Conservation (phyloP, 169 alveolate species). For the Besnoitia besnoiti region DNA sequence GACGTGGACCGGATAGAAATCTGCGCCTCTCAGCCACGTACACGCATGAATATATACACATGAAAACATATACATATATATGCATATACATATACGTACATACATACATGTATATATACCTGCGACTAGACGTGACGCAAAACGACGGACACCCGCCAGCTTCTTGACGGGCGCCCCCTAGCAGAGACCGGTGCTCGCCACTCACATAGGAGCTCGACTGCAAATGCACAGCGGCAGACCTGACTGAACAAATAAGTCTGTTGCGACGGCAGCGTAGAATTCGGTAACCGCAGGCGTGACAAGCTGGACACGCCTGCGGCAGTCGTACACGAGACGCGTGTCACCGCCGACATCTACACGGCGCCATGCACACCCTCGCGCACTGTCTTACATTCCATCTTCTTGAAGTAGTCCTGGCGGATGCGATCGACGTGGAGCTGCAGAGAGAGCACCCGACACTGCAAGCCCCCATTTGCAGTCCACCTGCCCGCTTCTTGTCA, state of each 20-base stretch:
- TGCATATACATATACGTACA: not conserved
- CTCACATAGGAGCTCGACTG: too few relatives aligned
- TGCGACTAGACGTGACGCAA: not conserved
- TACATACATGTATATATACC: too few relatives aligned
- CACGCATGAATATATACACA: not conserved
- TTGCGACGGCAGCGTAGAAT: too few relatives aligned
- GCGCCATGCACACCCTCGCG: not conserved
- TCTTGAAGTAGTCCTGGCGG: constrained; percentile 89
- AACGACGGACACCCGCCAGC: not conserved
- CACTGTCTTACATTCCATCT: constrained; percentile 78
- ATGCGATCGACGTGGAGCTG: constrained; percentile 84
- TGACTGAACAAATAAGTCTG: too few relatives aligned
- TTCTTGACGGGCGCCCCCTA: too few relatives aligned
- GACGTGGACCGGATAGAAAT: too few relatives aligned
- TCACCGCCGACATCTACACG: not conserved
- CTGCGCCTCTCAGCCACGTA: too few relatives aligned
- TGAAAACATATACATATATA: not conserved
- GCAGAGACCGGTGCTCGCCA: too few relatives aligned
- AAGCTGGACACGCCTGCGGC: too few relatives aligned
- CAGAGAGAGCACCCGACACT: not conserved
- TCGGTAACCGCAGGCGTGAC: too few relatives aligned
- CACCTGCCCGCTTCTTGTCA: not conserved
- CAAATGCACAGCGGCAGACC: too few relatives aligned
- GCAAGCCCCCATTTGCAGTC: not conserved
- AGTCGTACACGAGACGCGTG: too few relatives aligned